These are phyloP conservation scores for Diaporthe aspalathi DNA, from an alignment of 2,329 filamentous ascomycete species.

Conservation along the genomic window DNA sequence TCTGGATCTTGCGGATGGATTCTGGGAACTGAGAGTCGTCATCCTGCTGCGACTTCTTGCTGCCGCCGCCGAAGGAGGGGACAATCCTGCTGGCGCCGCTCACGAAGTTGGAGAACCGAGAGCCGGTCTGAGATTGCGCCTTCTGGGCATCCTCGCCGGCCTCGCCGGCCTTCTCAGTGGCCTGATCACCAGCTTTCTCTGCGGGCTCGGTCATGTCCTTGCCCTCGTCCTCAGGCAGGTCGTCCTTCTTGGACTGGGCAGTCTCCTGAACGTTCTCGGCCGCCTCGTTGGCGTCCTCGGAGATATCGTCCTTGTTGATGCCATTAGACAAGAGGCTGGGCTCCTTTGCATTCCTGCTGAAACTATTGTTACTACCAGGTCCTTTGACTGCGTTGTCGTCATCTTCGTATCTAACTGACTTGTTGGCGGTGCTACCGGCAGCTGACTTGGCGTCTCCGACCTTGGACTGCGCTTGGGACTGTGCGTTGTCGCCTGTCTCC, in stretches of 20 bases:
- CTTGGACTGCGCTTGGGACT: constrained; percentile 35
- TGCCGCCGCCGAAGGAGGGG: constrained; percentile 33
- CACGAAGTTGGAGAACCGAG: constrained; percentile 36
- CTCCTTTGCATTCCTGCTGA: constrained; percentile 39
- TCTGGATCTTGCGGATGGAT: constrained; percentile 36
- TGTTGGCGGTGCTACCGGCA: constrained; percentile 36
- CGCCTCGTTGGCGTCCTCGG: constrained; percentile 27
- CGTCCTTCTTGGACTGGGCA: constrained; percentile 30
- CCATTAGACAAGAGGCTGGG: constrained; percentile 38
- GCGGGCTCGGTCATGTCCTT: constrained; percentile 40
- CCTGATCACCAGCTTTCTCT: constrained; percentile 36
- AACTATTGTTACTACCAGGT: constrained; percentile 36
- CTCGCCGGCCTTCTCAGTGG: constrained; percentile 16
- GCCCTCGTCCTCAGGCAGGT: constrained; percentile 41
- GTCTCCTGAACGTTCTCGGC: constrained; percentile 28
- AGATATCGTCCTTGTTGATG: constrained; percentile 9
- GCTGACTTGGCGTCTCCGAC: constrained; percentile 32
- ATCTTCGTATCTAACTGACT: constrained; percentile 40
- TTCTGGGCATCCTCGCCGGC: constrained; percentile 16
- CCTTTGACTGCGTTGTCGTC: constrained; percentile 35
- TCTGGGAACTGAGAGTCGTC: constrained; percentile 31
- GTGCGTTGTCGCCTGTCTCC: constrained; percentile 30
- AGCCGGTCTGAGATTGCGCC: constrained; percentile 31
- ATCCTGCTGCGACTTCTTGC: constrained; percentile 34
- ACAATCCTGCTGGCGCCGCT: constrained; percentile 37